Evolutionary conservation across 208 protist species (phyloP), one percentile per base, ranked within the genome.

Genomic region (Crithidia fasciculata): DNA sequence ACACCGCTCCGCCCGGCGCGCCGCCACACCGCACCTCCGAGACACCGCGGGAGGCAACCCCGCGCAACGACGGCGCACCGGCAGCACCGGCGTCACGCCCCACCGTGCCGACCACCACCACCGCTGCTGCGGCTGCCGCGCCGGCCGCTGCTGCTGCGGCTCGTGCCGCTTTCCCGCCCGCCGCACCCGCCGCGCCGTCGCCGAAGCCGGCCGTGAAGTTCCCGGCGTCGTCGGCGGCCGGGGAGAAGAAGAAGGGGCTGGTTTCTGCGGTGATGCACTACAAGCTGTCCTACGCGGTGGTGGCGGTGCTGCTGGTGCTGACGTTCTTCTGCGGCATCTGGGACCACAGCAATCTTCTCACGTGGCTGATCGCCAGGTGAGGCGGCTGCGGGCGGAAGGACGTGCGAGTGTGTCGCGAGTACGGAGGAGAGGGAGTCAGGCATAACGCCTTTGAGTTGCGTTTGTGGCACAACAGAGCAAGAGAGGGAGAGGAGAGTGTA

Each of bases 321-420:
- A 80, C 91, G 13, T 59, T 95, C 37, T 62, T 92, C 41, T 95
- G 91, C 53, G 91, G 82, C 40, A 41, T 93, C 39, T 79, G 82
- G 44, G 91, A 95, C 59, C 58, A 65, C 10, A 66, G 76, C 49
- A 89, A 84, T 45, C 28, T 93, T 28, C 49, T 92, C 19, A 84
- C 80, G 28, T 84, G 80, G 75, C 44, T 92, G 28, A 75, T 93
- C 13, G 81, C 75, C 12, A 8, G 44, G 58, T 50, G 59, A 39
- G 8, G 7, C 9, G 8, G 36, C 47, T 57, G 50, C 60, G 16
- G 13, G n/a, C 9, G 19, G 28, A 56, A 28, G 28, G 28, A 28
- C 28, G 28, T 28, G 28, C 28, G 28, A 28, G 28, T 28, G 28
- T 28, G 28, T 28, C 28, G 28, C 28, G 28, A 28, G 28, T 28